Conservation (phyloP, 1,284 basidiomycete species). For the Apiotrichum porosum region DNA sequence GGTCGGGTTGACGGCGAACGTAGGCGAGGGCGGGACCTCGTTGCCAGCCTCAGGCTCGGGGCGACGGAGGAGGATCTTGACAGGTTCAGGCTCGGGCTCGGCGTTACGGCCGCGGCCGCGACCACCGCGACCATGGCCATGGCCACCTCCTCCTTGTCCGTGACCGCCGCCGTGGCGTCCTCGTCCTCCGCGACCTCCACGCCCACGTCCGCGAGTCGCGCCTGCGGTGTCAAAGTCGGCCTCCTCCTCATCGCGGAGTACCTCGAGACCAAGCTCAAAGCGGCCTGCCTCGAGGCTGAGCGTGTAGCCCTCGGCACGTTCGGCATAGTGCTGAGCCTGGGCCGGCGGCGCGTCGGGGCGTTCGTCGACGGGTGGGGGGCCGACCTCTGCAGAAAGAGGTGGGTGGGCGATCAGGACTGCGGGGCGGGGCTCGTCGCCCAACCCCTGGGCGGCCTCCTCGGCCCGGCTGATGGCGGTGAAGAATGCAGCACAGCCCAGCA, state of each 20-base stretch:
- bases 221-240: slow-evolving; percentile 15
- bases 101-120: slow-evolving; percentile 2
- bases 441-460: slow-evolving; percentile 12
- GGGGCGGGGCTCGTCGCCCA: slow-evolving; percentile 18
- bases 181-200: slow-evolving; percentile 4
- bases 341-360: slow-evolving; percentile 4
- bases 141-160: slow-evolving; percentile 11
- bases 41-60: slow-evolving; percentile 14
- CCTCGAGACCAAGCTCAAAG: slow-evolving; percentile 39
- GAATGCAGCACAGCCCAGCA: slow-evolving; percentile 36
- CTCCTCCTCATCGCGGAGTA: slow-evolving; percentile 42
- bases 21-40: neutral
- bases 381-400: slow-evolving; percentile 36
- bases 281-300: slow-evolving; percentile 40
- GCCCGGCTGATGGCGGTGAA: slow-evolving; percentile 24
- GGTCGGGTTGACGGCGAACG: neutral
- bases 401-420: slow-evolving; percentile 39
- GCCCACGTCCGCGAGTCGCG: slow-evolving; percentile 9
- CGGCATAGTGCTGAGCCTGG: slow-evolving; percentile 14
- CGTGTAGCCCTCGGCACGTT: slow-evolving; percentile 40
- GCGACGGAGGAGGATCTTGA: slow-evolving; percentile 40
- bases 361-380: slow-evolving; percentile 19
- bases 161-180: slow-evolving; percentile 9
- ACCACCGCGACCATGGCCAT: slow-evolving; percentile 6
- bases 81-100: slow-evolving; percentile 22